Evolutionary conservation across 768 basidiomycete genomes (phyloP), one percentile per base, ranked within the genome.

Genomic region (Inosperma sp.): DNA sequence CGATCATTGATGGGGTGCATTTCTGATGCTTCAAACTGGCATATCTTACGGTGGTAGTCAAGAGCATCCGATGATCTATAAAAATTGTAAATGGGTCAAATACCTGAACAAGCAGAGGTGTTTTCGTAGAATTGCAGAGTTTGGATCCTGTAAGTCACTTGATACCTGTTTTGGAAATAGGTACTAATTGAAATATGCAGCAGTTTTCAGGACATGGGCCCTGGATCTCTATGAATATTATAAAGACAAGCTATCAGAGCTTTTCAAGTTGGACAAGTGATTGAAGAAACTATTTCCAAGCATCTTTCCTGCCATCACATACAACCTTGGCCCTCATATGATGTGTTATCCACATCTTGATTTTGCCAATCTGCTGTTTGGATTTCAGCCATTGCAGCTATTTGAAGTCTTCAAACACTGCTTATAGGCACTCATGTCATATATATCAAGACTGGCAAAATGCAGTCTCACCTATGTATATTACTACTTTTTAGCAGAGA

Each of bases 21-120:
- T 56, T n/a, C 16, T 39, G 4, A 36, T 47, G 8, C 25, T 59
- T 1, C 10, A 17, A 12, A 52, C 49, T 13, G 53, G 58, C 3
- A 27, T 59, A 9, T 59, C 58, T 1, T 51, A 47, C 29, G 58
- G 55, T 5, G 55, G 58, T 1, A 53, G 58, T 1, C 52, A 56
- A 41, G 13, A 16, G 3, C 17, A 27, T 0, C 58, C 58, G 5
- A 19, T 30, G 12, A 59, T 54, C 22, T 37, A 54, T 16, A 3
- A 10, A 2, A 7, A 43, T 17, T 17, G 10, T 1, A 22, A 37
- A 6, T 23, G 52, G 5, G 4, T 49, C 1, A 9, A 39, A 1
- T 4, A 25, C 3, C 40, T 56, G 0, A 56, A 56, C 30, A 5
- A 25, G 10, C 17, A 27, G 1, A 14, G 30, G 3, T 36, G 34